phyloP scores from a whole-genome alignment of 2,329 filamentous ascomycete genomes.

The Tolypocladium endophyticum region DNA sequence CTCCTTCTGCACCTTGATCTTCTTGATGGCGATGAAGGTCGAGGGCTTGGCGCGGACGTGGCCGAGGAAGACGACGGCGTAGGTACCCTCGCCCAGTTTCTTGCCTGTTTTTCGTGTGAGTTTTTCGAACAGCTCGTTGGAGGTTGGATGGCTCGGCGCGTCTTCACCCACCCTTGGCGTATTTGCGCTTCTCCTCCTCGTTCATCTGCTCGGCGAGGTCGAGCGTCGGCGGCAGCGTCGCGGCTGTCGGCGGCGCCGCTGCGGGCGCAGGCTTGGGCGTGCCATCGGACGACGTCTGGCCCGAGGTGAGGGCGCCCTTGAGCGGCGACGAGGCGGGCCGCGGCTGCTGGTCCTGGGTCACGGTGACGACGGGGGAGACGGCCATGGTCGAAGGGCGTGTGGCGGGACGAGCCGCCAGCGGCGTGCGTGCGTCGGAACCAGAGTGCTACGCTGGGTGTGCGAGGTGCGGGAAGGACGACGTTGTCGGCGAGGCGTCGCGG shows the following conservation, averaged over 20 bases:
- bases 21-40: slow-evolving; percentile 80
- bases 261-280: slow-evolving; percentile 27
- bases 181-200: slow-evolving; percentile 74
- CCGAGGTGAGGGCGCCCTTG: slow-evolving; percentile 25
- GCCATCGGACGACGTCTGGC: slow-evolving; percentile 32
- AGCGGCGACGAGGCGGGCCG: slow-evolving; percentile 31
- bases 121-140: too few species aligned
- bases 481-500: neutral
- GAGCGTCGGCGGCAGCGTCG: slow-evolving; percentile 28
- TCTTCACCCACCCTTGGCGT: slow-evolving; percentile 59
- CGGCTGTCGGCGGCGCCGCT: slow-evolving; percentile 7
- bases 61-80: slow-evolving; percentile 89
- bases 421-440: neutral
- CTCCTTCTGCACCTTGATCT: slow-evolving; percentile 78
- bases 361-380: slow-evolving; percentile 34
- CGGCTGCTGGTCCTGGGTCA: slow-evolving; percentile 16
- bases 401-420: neutral
- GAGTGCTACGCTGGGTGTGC: neutral
- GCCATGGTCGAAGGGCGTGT: slow-evolving; percentile 23
- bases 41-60: slow-evolving; percentile 64
- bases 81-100: slow-evolving; percentile 92
- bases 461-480: neutral
- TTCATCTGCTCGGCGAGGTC: slow-evolving; percentile 74
- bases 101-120: slow-evolving; percentile 43
- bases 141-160: neutral